Evolutionary conservation across 495 filamentous ascomycete species (phyloP).

Genomic region (Xylaria grammica): DNA sequence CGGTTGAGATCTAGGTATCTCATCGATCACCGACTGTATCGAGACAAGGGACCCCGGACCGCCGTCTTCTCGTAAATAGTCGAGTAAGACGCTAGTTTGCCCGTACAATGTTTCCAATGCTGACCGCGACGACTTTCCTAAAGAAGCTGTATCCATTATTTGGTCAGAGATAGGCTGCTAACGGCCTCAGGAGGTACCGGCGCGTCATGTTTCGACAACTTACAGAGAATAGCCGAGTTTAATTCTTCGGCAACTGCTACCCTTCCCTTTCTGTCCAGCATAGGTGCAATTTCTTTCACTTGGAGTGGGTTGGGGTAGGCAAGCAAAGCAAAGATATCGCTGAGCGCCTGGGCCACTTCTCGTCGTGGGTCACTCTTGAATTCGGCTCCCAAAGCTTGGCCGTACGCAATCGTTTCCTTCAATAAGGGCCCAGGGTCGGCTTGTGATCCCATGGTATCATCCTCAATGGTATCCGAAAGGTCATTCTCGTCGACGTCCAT

Average conservation of each 20-base stretch:
- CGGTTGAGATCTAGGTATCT: slow-evolving; percentile 41
- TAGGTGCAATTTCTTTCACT: slow-evolving; percentile 74
- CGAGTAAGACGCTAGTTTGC: slow-evolving; percentile 84
- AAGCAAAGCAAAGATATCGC: slow-evolving; percentile 87
- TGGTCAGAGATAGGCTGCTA: slow-evolving; percentile 21
- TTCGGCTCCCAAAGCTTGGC: slow-evolving; percentile 75
- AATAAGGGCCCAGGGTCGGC: slow-evolving; percentile 39
- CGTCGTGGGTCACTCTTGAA: slow-evolving; percentile 71
- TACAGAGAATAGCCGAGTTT: slow-evolving; percentile 92
- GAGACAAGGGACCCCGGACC: slow-evolving; percentile 89
- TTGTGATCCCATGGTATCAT: slow-evolving; percentile 51
- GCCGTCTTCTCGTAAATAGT: slow-evolving; percentile 80
- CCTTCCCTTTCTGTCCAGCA: slow-evolving; percentile 77
- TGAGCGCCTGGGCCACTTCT: slow-evolving; percentile 74
- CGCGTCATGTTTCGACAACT: slow-evolving; percentile 30
- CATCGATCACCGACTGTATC: slow-evolving; percentile 67
- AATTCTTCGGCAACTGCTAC: slow-evolving; percentile 89
- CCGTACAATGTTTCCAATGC: slow-evolving; percentile 86
- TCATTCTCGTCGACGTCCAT: slow-evolving; percentile 67
- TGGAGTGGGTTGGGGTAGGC: slow-evolving; percentile 82
- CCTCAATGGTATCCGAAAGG: slow-evolving; percentile 55
- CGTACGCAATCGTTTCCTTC: slow-evolving; percentile 77
- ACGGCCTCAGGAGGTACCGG: neutral
- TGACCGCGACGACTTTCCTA: slow-evolving; percentile 87
- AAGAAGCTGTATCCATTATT: slow-evolving; percentile 69